phyloP scores from a whole-genome alignment of 495 filamentous ascomycete species.

The Penicillium tannophilum region DNA sequence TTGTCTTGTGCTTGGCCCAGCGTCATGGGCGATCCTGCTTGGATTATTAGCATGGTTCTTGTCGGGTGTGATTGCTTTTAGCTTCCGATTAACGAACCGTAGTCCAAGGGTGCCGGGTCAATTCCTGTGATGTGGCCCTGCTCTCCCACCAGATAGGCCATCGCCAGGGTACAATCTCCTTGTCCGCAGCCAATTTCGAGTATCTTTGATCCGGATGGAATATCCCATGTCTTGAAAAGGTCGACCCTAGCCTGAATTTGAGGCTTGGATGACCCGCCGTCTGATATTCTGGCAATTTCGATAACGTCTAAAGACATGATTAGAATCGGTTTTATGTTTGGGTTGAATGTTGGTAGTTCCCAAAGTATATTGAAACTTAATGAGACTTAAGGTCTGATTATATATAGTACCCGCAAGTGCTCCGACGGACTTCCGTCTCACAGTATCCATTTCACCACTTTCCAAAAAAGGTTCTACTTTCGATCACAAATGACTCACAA shows the following conservation, averaged over 20 bases:
- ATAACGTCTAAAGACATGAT: background rate
- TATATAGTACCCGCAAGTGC: background rate
- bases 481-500: background rate
- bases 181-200: constrained; percentile 60
- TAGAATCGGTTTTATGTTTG: background rate
- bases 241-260: background rate
- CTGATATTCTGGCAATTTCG: background rate
- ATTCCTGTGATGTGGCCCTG: constrained; percentile 46
- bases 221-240: constrained; percentile 27
- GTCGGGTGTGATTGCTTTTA: background rate
- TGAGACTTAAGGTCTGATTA: too few relatives aligned
- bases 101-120: constrained; percentile 52
- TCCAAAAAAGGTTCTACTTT: too few relatives aligned
- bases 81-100: constrained; percentile 33
- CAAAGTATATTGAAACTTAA: too few relatives aligned
- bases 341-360: background rate
- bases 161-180: constrained; percentile 49
- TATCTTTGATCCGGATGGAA: constrained; percentile 39
- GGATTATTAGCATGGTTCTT: constrained; percentile 9
- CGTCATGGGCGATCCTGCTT: constrained; percentile 34
- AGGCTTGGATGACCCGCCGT: background rate
- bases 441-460: background rate
- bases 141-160: constrained; percentile 48
- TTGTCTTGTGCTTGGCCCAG: constrained; percentile 36
- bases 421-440: background rate